These are phyloP conservation scores for Cucurbita maxima DNA, from an alignment of 306 rosid genomes.

Conservation along the genomic window DNA sequence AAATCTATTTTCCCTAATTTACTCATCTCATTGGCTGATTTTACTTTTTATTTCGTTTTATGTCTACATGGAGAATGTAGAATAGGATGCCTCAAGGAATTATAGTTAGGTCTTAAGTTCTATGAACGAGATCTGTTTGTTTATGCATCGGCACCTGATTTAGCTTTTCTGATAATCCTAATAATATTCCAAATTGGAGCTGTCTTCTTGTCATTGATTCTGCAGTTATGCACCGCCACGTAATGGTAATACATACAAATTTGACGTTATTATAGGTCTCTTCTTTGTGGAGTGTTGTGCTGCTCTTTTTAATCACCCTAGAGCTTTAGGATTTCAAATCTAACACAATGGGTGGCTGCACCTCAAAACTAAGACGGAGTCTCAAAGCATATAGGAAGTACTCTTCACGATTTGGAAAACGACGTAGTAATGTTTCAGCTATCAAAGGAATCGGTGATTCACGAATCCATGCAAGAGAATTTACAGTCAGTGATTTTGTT, in stretches of 20 bases:
- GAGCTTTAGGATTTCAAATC: slow-evolving; percentile 17
- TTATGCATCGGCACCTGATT: neutral
- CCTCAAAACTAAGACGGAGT: slow-evolving; percentile 34
- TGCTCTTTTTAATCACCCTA: neutral
- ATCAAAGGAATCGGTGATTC: slow-evolving; percentile 29
- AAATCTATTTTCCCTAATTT: too few species aligned
- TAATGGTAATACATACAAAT: neutral
- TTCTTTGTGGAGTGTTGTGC: neutral
- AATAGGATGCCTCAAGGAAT: neutral
- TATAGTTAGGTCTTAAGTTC: neutral
- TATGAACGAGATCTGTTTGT: neutral
- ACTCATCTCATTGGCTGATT: neutral
- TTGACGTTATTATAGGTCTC: neutral
- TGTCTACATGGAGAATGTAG: neutral
- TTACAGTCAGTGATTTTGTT: slow-evolving; percentile 37
- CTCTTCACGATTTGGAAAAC: slow-evolving; percentile 19
- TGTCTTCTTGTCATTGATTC: neutral
- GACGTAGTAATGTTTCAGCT: slow-evolving; percentile 17
- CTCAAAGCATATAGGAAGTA: slow-evolving; percentile 8
- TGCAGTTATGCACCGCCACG: neutral
- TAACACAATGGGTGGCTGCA: slow-evolving; percentile 54
- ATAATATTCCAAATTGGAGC: neutral
- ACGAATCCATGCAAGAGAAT: slow-evolving; percentile 31
- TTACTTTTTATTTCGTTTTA: neutral
- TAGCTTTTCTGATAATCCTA: neutral